phyloP scores from a whole-genome alignment of 176 grass and related monocot genomes.

The Lolium multiflorum region DNA sequence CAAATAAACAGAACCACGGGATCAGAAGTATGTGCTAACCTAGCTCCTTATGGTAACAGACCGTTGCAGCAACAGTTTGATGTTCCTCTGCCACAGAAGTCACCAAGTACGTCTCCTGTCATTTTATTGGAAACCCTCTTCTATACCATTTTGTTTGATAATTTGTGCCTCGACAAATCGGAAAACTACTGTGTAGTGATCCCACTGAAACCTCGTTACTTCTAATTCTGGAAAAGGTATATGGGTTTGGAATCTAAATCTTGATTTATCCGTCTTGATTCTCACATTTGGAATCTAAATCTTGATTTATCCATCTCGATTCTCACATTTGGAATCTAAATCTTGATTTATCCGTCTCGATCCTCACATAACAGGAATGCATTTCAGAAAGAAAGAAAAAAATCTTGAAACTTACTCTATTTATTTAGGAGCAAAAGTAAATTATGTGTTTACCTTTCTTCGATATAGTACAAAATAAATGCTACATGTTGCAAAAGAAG shows the following conservation, averaged over 20 bases:
- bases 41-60: constrained; percentile 57
- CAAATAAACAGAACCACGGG: constrained; percentile 45
- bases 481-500: not conserved
- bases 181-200: constrained; percentile 16
- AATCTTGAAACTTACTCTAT: not conserved
- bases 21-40: constrained; percentile 51
- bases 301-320: constrained; percentile 7
- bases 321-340: not conserved
- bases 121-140: constrained; percentile 8
- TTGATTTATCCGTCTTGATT: constrained; percentile 9
- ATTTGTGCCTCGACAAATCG: constrained; percentile 4
- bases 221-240: constrained; percentile 28
- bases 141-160: constrained; percentile 13
- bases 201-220: constrained; percentile 27
- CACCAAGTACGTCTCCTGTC: constrained; percentile 61
- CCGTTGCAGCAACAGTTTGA: constrained; percentile 50
- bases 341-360: constrained; percentile 12
- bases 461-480: not conserved
- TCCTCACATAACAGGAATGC: constrained; percentile 4
- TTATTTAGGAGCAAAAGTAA: not conserved
- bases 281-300: not conserved
- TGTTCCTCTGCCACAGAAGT: constrained; percentile 56
- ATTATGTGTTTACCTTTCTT: not conserved
- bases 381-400: constrained; percentile 11
- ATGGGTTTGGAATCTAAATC: constrained; percentile 10